These are phyloP conservation scores for Avena atlantica DNA, from an alignment of 176 grass and related monocot genomes.

Conservation along the genomic window DNA sequence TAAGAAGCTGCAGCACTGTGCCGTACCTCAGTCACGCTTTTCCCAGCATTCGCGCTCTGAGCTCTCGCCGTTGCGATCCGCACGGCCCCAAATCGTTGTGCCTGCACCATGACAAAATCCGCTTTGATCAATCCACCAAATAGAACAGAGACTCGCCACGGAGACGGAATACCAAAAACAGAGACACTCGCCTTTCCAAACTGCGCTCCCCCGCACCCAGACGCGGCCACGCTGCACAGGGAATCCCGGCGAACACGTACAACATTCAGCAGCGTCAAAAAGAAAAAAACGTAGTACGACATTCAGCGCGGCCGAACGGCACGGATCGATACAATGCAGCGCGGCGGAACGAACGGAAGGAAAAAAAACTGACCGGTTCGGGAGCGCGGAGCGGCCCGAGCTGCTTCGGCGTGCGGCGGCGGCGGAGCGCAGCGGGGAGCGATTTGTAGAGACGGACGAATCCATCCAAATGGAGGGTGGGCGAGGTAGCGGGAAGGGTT, in stretches of 20 bases:
- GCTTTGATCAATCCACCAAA: slow-evolving; percentile 33
- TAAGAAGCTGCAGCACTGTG: not conserved
- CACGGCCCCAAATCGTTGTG: slow-evolving; percentile 35
- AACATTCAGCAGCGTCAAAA: not conserved
- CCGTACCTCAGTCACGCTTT: slow-evolving; percentile 64
- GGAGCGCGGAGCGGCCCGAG: not conserved
- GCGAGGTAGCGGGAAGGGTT: not conserved
- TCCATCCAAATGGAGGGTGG: slow-evolving; percentile 47
- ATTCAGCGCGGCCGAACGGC: not conserved
- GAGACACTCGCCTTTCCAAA: slow-evolving; percentile 59
- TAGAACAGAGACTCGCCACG: not conserved
- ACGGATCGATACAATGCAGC: slow-evolving; percentile 17
- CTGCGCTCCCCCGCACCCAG: slow-evolving; percentile 11
- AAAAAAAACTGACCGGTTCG: slow-evolving; percentile 25
- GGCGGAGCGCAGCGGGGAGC: slow-evolving; percentile 36
- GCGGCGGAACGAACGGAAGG: not conserved
- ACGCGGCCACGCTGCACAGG: slow-evolving; percentile 54
- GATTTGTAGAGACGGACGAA: slow-evolving; percentile 37
- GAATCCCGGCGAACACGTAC: not conserved
- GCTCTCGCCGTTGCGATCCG: slow-evolving; percentile 35
- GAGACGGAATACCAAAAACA: not conserved
- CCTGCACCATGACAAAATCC: slow-evolving; percentile 46
- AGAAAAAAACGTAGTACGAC: no score
- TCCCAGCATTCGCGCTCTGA: slow-evolving; percentile 51
- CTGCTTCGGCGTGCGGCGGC: slow-evolving; percentile 19